Conservation (phyloP, 2,329 filamentous ascomycete species). For the Fusarium sp. region DNA sequence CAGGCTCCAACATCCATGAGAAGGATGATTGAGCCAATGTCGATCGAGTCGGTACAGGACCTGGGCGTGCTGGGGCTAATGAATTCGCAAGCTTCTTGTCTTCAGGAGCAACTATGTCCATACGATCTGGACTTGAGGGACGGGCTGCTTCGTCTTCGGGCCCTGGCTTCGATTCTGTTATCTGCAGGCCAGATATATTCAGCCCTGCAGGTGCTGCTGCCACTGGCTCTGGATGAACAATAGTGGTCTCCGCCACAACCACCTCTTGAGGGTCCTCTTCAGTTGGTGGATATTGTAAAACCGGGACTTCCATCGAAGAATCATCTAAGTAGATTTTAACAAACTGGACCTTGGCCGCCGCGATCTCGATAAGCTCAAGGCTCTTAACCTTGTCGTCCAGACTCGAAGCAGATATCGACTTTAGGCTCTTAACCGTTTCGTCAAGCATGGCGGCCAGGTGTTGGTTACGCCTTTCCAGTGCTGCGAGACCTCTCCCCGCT, state of each 20-base stretch:
- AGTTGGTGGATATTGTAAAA: constrained; percentile 31
- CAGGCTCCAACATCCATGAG: constrained; percentile 81
- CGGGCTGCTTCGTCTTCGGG: constrained; percentile 13
- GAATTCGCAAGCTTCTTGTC: constrained; percentile 27
- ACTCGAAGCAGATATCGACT: constrained; percentile 66
- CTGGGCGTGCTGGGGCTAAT: constrained; percentile 38
- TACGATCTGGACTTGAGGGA: constrained; percentile 32
- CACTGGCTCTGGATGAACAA: constrained; percentile 32
- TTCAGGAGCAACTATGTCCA: constrained; percentile 36
- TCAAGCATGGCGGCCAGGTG: constrained; percentile 77
- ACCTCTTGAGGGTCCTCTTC: constrained; percentile 35
- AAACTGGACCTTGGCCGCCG: constrained; percentile 73
- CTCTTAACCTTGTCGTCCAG: constrained; percentile 63
- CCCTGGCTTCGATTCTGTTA: constrained; percentile 24
- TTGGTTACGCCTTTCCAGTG: constrained; percentile 74
- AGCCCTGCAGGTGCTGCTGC: constrained; percentile 15
- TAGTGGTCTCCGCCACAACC: constrained; percentile 25
- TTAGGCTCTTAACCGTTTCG: constrained; percentile 73
- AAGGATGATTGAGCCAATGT: constrained; percentile 80
- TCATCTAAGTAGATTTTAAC: constrained; percentile 74
- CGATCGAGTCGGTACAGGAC: constrained; percentile 70
- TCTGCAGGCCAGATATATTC: constrained; percentile 40
- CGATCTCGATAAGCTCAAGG: constrained; percentile 68
- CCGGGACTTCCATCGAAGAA: constrained; percentile 64
- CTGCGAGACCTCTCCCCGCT: constrained; percentile 56